Evolutionary conservation across 805 yeast genomes (phyloP).

Genomic region (Pichia californica): DNA sequence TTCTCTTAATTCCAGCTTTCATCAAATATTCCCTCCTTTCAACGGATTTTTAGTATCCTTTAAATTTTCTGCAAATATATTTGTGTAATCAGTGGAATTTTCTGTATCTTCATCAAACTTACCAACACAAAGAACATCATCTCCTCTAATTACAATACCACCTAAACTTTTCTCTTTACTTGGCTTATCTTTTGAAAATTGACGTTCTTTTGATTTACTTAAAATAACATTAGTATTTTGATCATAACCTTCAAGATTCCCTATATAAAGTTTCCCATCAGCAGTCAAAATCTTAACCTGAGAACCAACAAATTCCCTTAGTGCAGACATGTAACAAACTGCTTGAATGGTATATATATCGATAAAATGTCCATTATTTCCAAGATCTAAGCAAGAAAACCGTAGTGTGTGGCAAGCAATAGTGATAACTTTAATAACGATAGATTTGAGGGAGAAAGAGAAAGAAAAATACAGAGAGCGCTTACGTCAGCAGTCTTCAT

Average conservation of each 20-base stretch:
- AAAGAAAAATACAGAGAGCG: too few relatives aligned
- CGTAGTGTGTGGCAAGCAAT: too few relatives aligned
- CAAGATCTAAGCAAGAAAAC: too few relatives aligned
- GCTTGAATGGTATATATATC: too few relatives aligned
- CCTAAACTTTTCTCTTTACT: conserved; percentile 40
- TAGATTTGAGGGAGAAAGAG: too few relatives aligned
- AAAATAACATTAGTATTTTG: conserved; percentile 56
- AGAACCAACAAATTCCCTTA: conserved; percentile 16
- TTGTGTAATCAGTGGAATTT: conserved; percentile 35
- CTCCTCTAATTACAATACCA: conserved; percentile 50
- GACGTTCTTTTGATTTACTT: conserved; percentile 43
- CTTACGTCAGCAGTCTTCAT: too few relatives aligned
- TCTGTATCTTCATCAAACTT: conserved; percentile 40
- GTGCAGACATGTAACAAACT: conserved; percentile 4
- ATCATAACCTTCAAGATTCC: conserved; percentile 54
- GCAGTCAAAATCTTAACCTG: conserved; percentile 50
- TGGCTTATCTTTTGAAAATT: conserved; percentile 37
- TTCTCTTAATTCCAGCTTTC: background rate
- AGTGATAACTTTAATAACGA: too few relatives aligned
- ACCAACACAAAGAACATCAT: conserved; percentile 51
- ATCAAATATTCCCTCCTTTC: background rate
- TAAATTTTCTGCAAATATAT: conserved; percentile 17
- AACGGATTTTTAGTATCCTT: conserved; percentile 29
- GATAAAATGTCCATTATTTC: too few relatives aligned
- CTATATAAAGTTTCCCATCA: conserved; percentile 48